Evolutionary conservation across 176 grass and related monocot species (phyloP), one percentile per base, ranked within the genome.

Genomic region (Tuctoria greenei): DNA sequence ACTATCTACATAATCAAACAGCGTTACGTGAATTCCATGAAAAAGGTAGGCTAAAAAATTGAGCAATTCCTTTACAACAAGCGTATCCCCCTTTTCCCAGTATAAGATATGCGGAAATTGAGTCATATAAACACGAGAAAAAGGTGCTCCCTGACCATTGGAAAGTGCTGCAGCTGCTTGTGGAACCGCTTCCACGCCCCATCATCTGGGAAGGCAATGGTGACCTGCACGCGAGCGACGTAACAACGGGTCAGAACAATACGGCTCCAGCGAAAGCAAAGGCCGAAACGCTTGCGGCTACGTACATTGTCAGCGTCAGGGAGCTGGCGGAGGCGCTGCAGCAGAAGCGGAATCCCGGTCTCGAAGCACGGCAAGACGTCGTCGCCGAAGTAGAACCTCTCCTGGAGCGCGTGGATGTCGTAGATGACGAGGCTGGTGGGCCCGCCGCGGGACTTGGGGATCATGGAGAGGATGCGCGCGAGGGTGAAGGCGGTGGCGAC

Each of bases 111-210:
- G 34, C 6, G 0, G 42, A 73, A 36, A 15, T 72, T 15, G 11
- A 24, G 40, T 13, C 23, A 46, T 42, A 56, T 82, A 87, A 40
- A 51, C 54, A 54, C 55, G 20, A 27, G 5, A 51, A n/a, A 8
- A 51, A n/a, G n/a, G 10, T 66, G 52, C 11, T 31, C 58, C 0
- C 69, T 85, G 42, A 97, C 86, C 94, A 91, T 90, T 54, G 95
- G 95, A 49, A 90, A 97, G 68, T 90, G 84, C 52, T 77, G 79
- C 59, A 97, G 52, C 40, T 74, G 76, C 78, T 97, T 97, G 77
- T 97, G 86, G 77, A 97, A 97, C 55, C 95, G 91, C 74, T 97
- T 93, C 95, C 95, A 97, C 20, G 95, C 91, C 43, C 95, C 95
- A 72, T 97, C 91, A 92, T 97, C 95, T 40, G 95, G 95, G 69